A percentile compares a stretch with the other conserved stretches of the same genome.
phyloP scores from a whole-genome alignment of 2,329 filamentous ascomycete genomes.

The Colletotrichum somersetense region DNA sequence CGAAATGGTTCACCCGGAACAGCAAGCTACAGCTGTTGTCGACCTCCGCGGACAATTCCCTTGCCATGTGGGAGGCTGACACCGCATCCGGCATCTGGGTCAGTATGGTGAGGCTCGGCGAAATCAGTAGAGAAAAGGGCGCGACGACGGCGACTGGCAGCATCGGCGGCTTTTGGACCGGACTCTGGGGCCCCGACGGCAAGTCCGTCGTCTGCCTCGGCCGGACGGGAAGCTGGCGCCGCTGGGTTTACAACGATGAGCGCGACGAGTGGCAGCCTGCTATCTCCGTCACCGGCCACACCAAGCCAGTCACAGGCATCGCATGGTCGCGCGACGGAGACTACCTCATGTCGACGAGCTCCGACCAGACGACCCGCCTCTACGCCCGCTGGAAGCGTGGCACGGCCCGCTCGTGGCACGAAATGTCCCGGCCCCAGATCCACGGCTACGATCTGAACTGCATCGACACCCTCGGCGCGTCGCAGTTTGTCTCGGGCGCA shows the following conservation, averaged over 20 bases:
- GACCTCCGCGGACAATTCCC: conserved; percentile 93
- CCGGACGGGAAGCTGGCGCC: conserved; percentile 91
- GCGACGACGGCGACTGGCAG: conserved; percentile 97
- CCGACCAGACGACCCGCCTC: conserved; percentile 92
- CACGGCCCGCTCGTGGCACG: conserved; percentile 80
- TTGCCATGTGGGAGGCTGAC: conserved; percentile 94
- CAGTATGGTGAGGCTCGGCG: conserved; percentile 85
- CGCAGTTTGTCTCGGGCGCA: conserved; percentile 91
- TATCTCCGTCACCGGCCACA: conserved; percentile 86
- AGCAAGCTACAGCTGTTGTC: conserved; percentile 80
- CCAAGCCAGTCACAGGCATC: conserved; percentile 82
- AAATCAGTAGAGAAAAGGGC: conserved; percentile 94
- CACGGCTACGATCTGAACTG: conserved; percentile 99
- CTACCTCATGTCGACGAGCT: conserved; percentile 89
- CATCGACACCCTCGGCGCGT: conserved; percentile 78
- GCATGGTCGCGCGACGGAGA: conserved; percentile 86
- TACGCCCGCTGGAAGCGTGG: conserved; percentile 80
- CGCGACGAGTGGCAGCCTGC: conserved; percentile 81
- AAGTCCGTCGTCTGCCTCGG: conserved; percentile 83
- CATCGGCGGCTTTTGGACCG: conserved; percentile 96
- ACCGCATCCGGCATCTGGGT: conserved; percentile 89
- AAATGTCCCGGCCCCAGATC: conserved; percentile 95
- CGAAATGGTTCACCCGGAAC: conserved; percentile 74
- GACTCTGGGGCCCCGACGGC: conserved; percentile 88
- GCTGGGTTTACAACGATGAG: conserved; percentile 76